A percentile compares a stretch with the other conserved stretches of the same genome.
phyloP scores from a whole-genome alignment of 2,329 filamentous ascomycete genomes.

The Raffaelea arxii region DNA sequence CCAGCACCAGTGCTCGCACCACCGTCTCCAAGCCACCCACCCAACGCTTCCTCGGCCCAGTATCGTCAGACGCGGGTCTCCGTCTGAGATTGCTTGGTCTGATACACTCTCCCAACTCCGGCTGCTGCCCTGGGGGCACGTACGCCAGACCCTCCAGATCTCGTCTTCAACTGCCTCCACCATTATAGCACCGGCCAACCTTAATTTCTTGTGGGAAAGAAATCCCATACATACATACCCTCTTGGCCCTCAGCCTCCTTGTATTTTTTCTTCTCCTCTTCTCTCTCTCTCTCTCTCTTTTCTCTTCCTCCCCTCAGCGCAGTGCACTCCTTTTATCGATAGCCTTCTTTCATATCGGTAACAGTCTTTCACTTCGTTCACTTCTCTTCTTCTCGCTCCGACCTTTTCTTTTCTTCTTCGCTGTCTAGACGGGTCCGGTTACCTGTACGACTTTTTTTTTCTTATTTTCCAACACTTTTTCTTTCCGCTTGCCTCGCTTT shows the following conservation, averaged over 20 bases:
- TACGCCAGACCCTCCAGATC: conserved; percentile 14
- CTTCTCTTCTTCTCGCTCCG: conserved; percentile 11
- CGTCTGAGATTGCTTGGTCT: conserved; percentile 25
- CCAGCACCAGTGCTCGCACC: background rate
- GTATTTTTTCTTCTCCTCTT: conserved; percentile 11
- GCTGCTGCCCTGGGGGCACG: conserved; percentile 28
- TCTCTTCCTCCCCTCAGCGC: conserved; percentile 26
- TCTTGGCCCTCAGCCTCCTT: conserved; percentile 5
- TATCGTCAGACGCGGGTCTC: conserved; percentile 29
- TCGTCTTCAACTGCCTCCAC: conserved; percentile 13
- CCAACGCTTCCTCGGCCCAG: conserved; percentile 20
- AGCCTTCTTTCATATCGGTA: conserved; percentile 41
- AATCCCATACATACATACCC: conserved; percentile 2
- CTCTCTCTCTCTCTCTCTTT: conserved; percentile 13
- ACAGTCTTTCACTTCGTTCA: conserved; percentile 23
- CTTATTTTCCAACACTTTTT: conserved; percentile 10
- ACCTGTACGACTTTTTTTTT: conserved; percentile 27
- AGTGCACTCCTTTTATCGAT: conserved; percentile 41
- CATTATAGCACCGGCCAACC: conserved; percentile 16
- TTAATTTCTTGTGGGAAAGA: conserved; percentile 12
- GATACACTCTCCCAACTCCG: conserved; percentile 28
- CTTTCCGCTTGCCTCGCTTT: conserved; percentile 8
- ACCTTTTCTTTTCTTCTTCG: conserved; percentile 16
- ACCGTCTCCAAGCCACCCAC: background rate
- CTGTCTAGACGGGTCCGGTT: conserved; percentile 42